These are phyloP conservation scores for Zangia roseola DNA, from an alignment of 768 basidiomycete species.

Conservation along the genomic window DNA sequence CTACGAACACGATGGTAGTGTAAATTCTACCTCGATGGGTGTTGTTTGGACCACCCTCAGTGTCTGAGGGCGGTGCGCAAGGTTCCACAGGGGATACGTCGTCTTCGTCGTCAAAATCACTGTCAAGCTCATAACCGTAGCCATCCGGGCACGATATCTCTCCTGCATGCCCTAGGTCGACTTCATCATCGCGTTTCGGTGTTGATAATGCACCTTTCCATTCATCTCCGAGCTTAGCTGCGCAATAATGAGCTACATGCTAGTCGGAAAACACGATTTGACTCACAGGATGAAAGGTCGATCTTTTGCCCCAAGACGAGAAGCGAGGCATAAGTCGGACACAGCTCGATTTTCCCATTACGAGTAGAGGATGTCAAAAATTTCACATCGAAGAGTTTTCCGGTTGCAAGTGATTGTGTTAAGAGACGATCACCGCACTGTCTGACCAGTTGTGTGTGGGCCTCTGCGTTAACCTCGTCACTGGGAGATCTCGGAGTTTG, in stretches of 20 bases:
- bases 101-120: slow-evolving; percentile 27
- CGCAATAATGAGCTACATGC: background rate
- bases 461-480: background rate
- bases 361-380: slow-evolving; percentile 13
- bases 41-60: background rate
- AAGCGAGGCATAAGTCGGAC: slow-evolving; percentile 17
- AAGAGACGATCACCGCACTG: slow-evolving; percentile 8
- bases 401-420: slow-evolving; percentile 14
- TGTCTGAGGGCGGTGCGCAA: background rate
- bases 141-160: slow-evolving; percentile 9
- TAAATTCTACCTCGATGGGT: slow-evolving; percentile 1
- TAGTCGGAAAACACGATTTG: background rate
- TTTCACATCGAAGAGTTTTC: slow-evolving; percentile 19
- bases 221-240: slow-evolving; percentile 10
- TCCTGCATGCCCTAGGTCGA: background rate
- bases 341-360: background rate
- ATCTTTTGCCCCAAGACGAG: slow-evolving; percentile 13
- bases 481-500: background rate
- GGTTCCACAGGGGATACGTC: background rate
- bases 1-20: background rate
- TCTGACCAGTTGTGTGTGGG: slow-evolving; percentile 1
- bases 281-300: slow-evolving; percentile 10
- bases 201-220: slow-evolving; percentile 10
- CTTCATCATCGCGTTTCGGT: background rate
- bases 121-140: slow-evolving; percentile 21